Conservation (phyloP, 305 asterid genomes). For the Andrographis paniculata region DNA sequence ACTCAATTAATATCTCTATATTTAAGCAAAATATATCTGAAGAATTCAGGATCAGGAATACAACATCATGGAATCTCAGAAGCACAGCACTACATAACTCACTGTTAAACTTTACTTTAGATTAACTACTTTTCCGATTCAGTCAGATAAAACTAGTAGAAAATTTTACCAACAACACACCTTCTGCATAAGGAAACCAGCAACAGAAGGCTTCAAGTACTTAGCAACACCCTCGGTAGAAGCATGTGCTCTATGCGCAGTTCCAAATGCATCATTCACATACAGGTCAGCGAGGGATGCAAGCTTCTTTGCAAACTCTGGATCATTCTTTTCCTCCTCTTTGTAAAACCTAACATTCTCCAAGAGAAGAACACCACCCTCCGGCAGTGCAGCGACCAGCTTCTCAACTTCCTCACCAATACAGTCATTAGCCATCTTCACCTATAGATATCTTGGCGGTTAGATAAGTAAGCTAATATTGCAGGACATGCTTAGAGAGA, state of each 20-base stretch:
- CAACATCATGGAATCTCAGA: no score
- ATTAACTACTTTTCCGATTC: no score
- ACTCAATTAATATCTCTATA: no score
- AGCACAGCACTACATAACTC: no score
- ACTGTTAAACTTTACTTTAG: no score
- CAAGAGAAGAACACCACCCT: slow-evolving; percentile 29
- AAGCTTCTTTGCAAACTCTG: slow-evolving; percentile 33
- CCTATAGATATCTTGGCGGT: slow-evolving; percentile 13
- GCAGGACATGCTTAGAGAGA: background rate
- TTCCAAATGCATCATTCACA: slow-evolving; percentile 35
- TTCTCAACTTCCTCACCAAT: slow-evolving; percentile 30
- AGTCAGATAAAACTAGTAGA: no score
- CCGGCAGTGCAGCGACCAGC: slow-evolving; percentile 22
- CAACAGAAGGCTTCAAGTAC: slow-evolving; percentile 34
- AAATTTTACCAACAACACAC: slow-evolving; percentile 1
- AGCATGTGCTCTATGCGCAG: slow-evolving; percentile 35
- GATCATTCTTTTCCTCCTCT: slow-evolving; percentile 35
- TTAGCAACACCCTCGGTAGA: slow-evolving; percentile 34
- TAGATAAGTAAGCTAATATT: background rate
- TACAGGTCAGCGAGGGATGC: slow-evolving; percentile 33
- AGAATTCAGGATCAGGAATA: no score
- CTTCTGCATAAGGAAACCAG: slow-evolving; percentile 42
- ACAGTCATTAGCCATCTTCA: slow-evolving; percentile 30
- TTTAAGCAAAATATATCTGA: no score
- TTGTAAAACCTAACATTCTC: slow-evolving; percentile 34